These are phyloP conservation scores for Ceratobasidium sp. DNA, from an alignment of 1,284 basidiomycete genomes.

Conservation along the genomic window DNA sequence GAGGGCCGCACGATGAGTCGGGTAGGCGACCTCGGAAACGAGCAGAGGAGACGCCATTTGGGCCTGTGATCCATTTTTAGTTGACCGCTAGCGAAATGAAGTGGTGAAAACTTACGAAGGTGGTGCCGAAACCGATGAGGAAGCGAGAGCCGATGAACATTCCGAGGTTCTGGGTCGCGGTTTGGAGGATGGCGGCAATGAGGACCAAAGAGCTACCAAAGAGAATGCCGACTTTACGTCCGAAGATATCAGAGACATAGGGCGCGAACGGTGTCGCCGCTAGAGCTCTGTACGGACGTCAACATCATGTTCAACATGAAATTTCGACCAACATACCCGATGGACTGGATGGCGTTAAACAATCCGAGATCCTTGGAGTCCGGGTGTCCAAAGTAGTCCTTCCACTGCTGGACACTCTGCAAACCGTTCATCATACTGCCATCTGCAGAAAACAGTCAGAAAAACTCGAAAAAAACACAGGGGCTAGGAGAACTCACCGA, in stretches of 20 bases:
- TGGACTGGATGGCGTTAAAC: conserved; percentile 80
- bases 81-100: conserved; percentile 19
- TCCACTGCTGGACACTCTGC: conserved; percentile 48
- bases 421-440: conserved; percentile 53
- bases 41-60: conserved; percentile 59
- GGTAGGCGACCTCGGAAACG: conserved; percentile 58
- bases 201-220: conserved; percentile 62
- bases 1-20: conserved; percentile 57
- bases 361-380: conserved; percentile 65
- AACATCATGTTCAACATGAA: neutral
- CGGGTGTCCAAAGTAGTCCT: conserved; percentile 49
- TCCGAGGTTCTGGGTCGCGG: conserved; percentile 76
- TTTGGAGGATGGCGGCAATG: conserved; percentile 73
- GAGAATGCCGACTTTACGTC: conserved; percentile 54
- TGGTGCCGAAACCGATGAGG: conserved; percentile 83
- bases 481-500: conserved; percentile 66
- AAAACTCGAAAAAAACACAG: neutral
- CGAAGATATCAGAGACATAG: conserved; percentile 54
- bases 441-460: conserved; percentile 17
- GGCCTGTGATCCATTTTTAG: conserved; percentile 55
- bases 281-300: conserved; percentile 28
- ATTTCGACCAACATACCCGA: conserved; percentile 41
- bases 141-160: conserved; percentile 86
- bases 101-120: conserved; percentile 59
- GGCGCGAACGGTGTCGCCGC: conserved; percentile 50